Percentiles rank a stretch among this genome's conserved stretches.
Conservation (phyloP, 306 rosid genomes). For the Pachyrhizus erosus region DNA sequence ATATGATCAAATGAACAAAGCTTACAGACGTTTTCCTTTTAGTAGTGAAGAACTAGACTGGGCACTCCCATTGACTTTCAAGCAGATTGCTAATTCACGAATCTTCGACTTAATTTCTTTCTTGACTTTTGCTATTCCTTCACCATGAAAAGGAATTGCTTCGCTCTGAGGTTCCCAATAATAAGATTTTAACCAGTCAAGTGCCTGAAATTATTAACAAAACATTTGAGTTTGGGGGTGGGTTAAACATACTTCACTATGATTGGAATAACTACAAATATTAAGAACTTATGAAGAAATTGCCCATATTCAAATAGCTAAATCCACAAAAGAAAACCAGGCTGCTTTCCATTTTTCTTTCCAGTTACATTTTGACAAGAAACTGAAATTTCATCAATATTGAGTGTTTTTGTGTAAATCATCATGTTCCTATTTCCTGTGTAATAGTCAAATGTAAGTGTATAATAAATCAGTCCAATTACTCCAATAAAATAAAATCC, state of each 20-base stretch:
- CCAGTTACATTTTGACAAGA: neutral
- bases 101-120: constrained; percentile 71
- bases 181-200: constrained; percentile 86
- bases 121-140: constrained; percentile 51
- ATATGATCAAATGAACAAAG: constrained; percentile 30
- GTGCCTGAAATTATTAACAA: constrained; percentile 72
- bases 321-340: neutral
- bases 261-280: neutral
- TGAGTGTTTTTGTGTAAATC: neutral
- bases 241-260: neutral
- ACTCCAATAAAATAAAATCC: constrained; percentile 1
- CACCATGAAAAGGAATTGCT: constrained; percentile 83
- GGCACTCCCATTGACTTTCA: constrained; percentile 58
- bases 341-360: neutral
- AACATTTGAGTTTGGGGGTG: neutral
- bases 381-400: constrained; percentile 14
- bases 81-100: constrained; percentile 59
- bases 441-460: neutral
- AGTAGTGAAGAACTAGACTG: constrained; percentile 45
- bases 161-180: constrained; percentile 96
- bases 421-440: neutral
- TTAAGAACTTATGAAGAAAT: constrained; percentile 10
- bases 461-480: neutral
- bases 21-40: constrained; percentile 69
- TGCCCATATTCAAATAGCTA: neutral